A percentile compares a stretch with the other conserved stretches of the same genome.
Evolutionary conservation across 306 rosid genomes (phyloP).

Genomic region (Pyrus pyrifolia): DNA sequence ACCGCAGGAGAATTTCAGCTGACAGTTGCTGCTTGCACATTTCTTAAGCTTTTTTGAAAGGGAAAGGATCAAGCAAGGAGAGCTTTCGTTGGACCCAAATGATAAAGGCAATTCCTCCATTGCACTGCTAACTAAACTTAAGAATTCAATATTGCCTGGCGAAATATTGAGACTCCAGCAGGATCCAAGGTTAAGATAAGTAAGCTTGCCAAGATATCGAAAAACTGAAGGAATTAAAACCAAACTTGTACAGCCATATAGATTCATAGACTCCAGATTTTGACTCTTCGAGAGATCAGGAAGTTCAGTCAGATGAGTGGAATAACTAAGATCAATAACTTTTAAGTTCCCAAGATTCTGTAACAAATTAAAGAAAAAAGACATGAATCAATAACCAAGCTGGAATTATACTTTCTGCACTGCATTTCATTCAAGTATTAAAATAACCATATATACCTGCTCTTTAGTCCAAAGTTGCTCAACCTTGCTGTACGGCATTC

Average conservation of each 20-base stretch:
- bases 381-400: neutral
- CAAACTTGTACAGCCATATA: neutral
- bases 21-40: neutral
- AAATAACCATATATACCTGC: neutral
- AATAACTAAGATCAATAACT: neutral
- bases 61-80: neutral
- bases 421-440: neutral
- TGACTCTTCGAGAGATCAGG: neutral
- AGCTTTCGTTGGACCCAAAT: neutral
- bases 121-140: neutral
- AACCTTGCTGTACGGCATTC: neutral
- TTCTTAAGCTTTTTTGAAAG: neutral
- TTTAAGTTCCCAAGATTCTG: neutral
- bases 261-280: neutral
- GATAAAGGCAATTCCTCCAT: slow-evolving; percentile 11
- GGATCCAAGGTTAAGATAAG: accelerated
- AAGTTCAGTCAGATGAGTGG: neutral
- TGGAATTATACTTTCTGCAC: too few relatives aligned
- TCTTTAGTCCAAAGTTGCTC: neutral
- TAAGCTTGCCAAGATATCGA: neutral
- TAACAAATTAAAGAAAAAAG: neutral
- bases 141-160: neutral
- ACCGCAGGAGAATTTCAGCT: neutral
- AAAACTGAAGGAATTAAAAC: neutral
- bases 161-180: neutral